Percentiles rank a stretch among this genome's conserved stretches.
Conservation (phyloP, 805 yeast species). For the Zygoascus ofunaensis region DNA sequence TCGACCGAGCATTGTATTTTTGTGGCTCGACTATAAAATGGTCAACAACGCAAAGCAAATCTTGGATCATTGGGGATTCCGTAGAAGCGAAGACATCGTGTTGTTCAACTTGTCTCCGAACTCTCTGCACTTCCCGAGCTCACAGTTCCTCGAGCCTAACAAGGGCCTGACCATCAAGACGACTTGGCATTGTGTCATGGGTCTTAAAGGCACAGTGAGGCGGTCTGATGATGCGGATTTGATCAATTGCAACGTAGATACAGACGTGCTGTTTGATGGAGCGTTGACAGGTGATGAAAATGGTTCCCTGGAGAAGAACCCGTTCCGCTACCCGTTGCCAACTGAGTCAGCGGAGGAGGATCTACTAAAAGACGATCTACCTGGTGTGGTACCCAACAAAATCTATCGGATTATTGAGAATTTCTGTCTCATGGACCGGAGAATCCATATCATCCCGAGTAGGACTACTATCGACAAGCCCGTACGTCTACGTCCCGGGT, state of each 20-base stretch:
- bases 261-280: constrained; percentile 68
- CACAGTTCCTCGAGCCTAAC: constrained; percentile 32
- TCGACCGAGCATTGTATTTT: constrained; percentile 75
- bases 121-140: constrained; percentile 59
- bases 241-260: constrained; percentile 86
- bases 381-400: constrained; percentile 50
- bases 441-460: constrained; percentile 79
- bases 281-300: background rate
- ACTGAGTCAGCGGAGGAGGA: background rate
- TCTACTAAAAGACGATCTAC: background rate
- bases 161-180: constrained; percentile 44
- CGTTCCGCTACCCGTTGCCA: background rate
- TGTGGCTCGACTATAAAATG: constrained; percentile 79
- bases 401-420: constrained; percentile 81
- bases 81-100: constrained; percentile 84
- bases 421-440: constrained; percentile 70
- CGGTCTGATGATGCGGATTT: constrained; percentile 75
- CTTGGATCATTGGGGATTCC: constrained; percentile 48
- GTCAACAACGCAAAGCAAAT: constrained; percentile 48
- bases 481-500: constrained; percentile 70
- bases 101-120: constrained; percentile 62
- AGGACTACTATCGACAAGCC: constrained; percentile 47
- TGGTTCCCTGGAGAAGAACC: constrained; percentile 18
- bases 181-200: constrained; percentile 98
- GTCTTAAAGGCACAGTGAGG: constrained; percentile 88